Evolutionary conservation across 228 moss, liverwort and hornwort species (phyloP).

Genomic region (Sphagnum fallax): DNA sequence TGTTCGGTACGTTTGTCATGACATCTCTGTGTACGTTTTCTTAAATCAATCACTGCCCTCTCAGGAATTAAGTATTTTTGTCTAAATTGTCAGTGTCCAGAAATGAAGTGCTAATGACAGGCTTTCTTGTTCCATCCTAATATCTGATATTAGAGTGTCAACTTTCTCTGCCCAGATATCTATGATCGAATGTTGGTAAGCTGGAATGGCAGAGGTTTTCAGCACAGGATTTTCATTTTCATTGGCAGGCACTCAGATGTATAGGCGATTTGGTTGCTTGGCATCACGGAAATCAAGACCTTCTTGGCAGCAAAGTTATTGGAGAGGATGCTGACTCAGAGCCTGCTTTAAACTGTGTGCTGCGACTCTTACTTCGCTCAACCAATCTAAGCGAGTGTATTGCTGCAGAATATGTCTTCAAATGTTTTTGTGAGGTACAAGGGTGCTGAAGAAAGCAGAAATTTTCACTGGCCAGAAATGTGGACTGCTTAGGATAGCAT

Average conservation of each 20-base stretch:
- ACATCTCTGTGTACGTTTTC: neutral
- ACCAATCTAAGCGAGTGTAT: conserved; percentile 92
- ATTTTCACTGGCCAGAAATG: no score
- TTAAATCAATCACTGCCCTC: neutral
- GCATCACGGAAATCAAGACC: conserved; percentile 78
- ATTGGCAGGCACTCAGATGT: conserved; percentile 76
- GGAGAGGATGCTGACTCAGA: conserved; percentile 80
- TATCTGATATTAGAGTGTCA: no score
- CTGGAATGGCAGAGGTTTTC: no score
- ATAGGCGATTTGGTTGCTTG: conserved; percentile 88
- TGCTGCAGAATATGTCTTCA: conserved; percentile 92
- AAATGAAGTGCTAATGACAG: no score
- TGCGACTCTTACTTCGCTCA: conserved; percentile 79
- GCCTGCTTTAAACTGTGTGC: conserved; percentile 83
- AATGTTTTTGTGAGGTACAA: conserved; percentile 90
- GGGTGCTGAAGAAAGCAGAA: no score
- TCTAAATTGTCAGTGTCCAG: no score
- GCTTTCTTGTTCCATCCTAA: no score
- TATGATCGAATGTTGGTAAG: no score
- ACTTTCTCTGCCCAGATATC: no score
- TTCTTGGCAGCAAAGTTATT: conserved; percentile 78
- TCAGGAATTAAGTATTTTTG: no score
- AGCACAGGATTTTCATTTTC: no score
- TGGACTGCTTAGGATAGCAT: no score
- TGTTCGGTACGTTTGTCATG: conserved; percentile 59